These are phyloP conservation scores for Phellinidium pouzarii DNA, from an alignment of 1,284 basidiomycete species.

Conservation along the genomic window DNA sequence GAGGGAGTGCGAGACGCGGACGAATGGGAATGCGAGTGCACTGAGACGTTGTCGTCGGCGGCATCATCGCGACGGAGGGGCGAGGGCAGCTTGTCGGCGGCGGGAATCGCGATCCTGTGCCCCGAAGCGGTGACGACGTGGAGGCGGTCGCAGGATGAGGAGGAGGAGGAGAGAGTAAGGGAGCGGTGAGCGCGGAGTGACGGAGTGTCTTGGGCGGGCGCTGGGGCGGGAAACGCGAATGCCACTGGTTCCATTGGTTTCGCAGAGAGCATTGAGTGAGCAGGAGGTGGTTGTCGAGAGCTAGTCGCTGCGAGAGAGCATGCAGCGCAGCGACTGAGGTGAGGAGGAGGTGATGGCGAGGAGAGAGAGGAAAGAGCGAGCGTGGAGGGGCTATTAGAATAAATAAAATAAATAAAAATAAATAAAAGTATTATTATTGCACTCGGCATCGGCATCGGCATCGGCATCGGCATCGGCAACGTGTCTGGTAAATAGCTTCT, in stretches of 20 bases:
- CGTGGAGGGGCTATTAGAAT: slow-evolving; percentile 18
- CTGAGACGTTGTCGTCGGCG: slow-evolving; percentile 1
- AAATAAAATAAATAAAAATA: slow-evolving; percentile 15
- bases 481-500: not conserved
- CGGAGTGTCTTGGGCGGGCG: not conserved
- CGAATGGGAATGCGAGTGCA: not conserved
- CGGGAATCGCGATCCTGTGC: slow-evolving; percentile 16
- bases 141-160: slow-evolving; percentile 15
- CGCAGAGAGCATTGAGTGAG: slow-evolving; percentile 45
- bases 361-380: slow-evolving; percentile 18
- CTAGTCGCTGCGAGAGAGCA: slow-evolving; percentile 1
- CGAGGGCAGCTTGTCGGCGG: slow-evolving; percentile 2
- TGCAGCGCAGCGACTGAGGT: slow-evolving; percentile 4
- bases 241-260: slow-evolving; percentile 33
- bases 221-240: slow-evolving; percentile 23
- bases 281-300: slow-evolving; percentile 10
- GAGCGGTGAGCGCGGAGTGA: not conserved
- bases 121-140: slow-evolving; percentile 20
- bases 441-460: slow-evolving; percentile 9
- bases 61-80: slow-evolving; percentile 1
- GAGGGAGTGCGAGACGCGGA: not conserved
- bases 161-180: too few relatives aligned
- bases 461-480: not conserved
- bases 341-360: slow-evolving; percentile 19
- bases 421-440: slow-evolving; percentile 12